Percentiles rank a stretch among this genome's conserved stretches.
Evolutionary conservation across 163 green algal genomes (phyloP).

Genomic region (Scenedesmus sp.): DNA sequence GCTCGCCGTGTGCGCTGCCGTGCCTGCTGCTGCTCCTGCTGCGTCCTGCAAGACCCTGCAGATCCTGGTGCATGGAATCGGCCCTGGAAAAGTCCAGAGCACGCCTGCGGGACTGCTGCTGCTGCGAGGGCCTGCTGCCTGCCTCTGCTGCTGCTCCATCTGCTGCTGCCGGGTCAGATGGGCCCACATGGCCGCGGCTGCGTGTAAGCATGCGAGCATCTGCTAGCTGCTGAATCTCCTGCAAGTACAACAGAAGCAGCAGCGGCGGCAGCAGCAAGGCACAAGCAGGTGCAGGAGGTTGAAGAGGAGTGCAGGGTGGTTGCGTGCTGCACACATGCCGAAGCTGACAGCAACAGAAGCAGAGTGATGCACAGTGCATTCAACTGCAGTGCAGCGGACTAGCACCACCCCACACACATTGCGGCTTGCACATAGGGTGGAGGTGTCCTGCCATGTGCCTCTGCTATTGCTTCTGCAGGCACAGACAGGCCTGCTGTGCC

Average conservation of each 20-base stretch:
- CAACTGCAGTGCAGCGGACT: background rate
- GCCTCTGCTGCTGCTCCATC: slow-evolving; percentile 27
- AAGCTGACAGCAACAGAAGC: background rate
- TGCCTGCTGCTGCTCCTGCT: background rate
- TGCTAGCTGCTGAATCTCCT: slow-evolving; percentile 41
- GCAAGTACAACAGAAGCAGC: background rate
- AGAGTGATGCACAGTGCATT: background rate
- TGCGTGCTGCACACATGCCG: too few species aligned
- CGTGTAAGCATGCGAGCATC: background rate
- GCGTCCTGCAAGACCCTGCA: background rate
- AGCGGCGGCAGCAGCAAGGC: background rate
- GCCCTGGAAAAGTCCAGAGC: slow-evolving; percentile 41
- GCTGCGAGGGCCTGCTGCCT: background rate
- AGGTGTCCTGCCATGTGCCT: too few species aligned
- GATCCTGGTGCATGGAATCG: slow-evolving; percentile 3
- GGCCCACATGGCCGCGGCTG: slow-evolving; percentile 14
- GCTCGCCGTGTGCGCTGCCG: background rate
- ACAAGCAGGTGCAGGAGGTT: background rate
- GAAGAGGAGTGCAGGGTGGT: background rate
- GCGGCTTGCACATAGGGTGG: too few species aligned
- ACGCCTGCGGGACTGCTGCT: slow-evolving; percentile 5
- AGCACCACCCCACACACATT: background rate
- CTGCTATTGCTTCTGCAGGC: background rate
- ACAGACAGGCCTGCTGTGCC: too few species aligned
- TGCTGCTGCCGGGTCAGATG: background rate